Evolutionary conservation across 176 grass and related monocot species (phyloP), one percentile per base, ranked within the genome.

Genomic region (Raddia guianensis): DNA sequence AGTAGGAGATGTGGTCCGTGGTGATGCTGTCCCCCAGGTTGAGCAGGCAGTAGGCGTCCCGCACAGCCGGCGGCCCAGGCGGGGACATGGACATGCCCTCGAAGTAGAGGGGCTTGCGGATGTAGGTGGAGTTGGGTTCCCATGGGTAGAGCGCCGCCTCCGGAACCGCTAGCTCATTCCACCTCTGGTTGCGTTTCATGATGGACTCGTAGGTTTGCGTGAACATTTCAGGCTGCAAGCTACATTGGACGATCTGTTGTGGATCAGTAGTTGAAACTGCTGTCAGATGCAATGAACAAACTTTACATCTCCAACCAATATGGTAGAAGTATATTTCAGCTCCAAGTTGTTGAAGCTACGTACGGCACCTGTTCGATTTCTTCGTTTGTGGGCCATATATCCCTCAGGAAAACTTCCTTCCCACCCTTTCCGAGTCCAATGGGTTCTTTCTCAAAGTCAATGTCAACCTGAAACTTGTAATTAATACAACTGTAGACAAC

Each of bases 11-110:
- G 59, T 97, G 94, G 70, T 97, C 94, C 42, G 94, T 97, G 0
- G 94, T 97, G 52, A 97, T 97, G 63, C 94, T 90, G 80, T 97
- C 94, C 10, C 94, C 94, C 8, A 94, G 91, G 72, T 97, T 97
- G 50, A 97, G 74, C 27, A 97, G 60, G 64, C 94, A 97, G 82
- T 90, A 97, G 46, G 94, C 94, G 53, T 94, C 68, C 72, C 94
- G 94, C 81, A 97, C 89, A 0, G 81, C 63, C 43, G 83, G 46
- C 44, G 94, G 82, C 18, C 94, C 94, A 27, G 91, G 91, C 42
- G 94, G 94, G 15, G 91, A 74, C 91, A 97, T 91, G 49, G 94
- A 90, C 94, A 97, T 97, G 49, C 71, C 89, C 87, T 94, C 91
- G 63, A 97, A 97, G 67, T 97, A 97, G 0, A 91, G 94, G 13